Base-by-base conservation (phyloP, 352 stramenopile species). In the Pythium aphanidermatum region DNA sequence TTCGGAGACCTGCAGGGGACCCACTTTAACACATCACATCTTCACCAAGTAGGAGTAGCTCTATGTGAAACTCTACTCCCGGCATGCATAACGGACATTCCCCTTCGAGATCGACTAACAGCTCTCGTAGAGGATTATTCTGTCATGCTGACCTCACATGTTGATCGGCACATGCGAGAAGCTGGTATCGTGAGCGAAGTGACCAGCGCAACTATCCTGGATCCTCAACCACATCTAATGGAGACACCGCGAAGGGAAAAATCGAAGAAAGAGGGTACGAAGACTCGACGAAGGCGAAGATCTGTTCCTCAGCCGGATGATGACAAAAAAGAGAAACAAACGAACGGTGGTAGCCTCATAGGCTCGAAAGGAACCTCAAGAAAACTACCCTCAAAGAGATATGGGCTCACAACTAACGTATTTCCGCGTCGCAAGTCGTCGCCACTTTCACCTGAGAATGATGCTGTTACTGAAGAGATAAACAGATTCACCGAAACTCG, bases 1-100 rank as follows among this genome's bases (percentile, higher is more conserved):
- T 84, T 83, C 48, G 79, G 79, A 0, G 58, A 75, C 20, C 63
- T 87, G 4, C 55, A 72, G 36, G 65, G 64, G 19, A 63, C 65
- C 41, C 81, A 92, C 37, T 92, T 89, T 35, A 85, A 81, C 35
- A 78, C 74, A 3, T 55, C 60, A 4, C 68, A 91, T 31, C 54
- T 85, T 16, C 47, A 55, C 4, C 58, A 82, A 58, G 65, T 72
- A 7, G 76, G 76, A 38, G 39, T 41, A 0, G 64, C 67, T 0
- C 34, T 88, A 2, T 83, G 73, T 20, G 67, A 86, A 24, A 60
- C 73, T 23, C 42, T 88, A 1, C 55, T 83, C 1, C 42, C 55
- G 11, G 72, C 68, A 0, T 72, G 68, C 20, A 48, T 78, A 17
- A 67, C 23, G 11, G 68, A 85, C 16, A 26, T 13, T 16, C 52